Percentiles rank a stretch among this genome's conserved stretches.
phyloP scores from a whole-genome alignment of 2,329 filamentous ascomycete genomes.

The Pseudocercospora macadamiae region DNA sequence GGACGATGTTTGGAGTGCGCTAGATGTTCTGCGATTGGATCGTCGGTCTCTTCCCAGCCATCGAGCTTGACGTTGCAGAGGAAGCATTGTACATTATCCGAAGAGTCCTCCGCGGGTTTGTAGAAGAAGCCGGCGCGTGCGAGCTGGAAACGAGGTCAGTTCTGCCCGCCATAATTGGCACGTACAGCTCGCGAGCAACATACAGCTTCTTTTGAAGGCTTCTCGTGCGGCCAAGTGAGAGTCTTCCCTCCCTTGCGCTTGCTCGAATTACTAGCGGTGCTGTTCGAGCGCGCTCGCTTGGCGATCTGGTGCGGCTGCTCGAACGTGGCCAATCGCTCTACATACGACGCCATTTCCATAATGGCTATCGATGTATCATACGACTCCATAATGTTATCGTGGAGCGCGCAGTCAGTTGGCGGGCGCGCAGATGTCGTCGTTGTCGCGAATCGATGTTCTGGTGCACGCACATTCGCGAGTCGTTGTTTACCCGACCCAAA shows the following conservation, averaged over 20 bases:
- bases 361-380: too few relatives aligned
- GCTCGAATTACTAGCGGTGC: constrained; percentile 61
- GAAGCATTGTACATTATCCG: constrained; percentile 90
- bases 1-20: constrained; percentile 77
- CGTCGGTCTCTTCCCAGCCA: constrained; percentile 88
- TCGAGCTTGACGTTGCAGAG: constrained; percentile 81
- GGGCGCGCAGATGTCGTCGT: constrained; percentile 37
- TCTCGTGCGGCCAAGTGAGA: constrained; percentile 74
- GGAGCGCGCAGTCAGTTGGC: too few relatives aligned
- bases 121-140: constrained; percentile 92
- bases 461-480: background rate
- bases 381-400: too few relatives aligned
- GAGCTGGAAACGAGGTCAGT: constrained; percentile 59
- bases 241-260: constrained; percentile 60
- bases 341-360: constrained; percentile 65
- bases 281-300: too few relatives aligned
- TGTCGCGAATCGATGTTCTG: background rate
- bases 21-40: constrained; percentile 81
- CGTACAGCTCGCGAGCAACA: too few relatives aligned
- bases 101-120: constrained; percentile 71
- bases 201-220: constrained; percentile 67
- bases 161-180: background rate
- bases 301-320: constrained; percentile 62
- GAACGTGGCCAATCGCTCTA: constrained; percentile 82
- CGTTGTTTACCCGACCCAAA: too few relatives aligned